Percentiles rank a stretch among this genome's conserved stretches.
phyloP scores from a whole-genome alignment of 805 yeast species.

The Pichia nakasei region DNA sequence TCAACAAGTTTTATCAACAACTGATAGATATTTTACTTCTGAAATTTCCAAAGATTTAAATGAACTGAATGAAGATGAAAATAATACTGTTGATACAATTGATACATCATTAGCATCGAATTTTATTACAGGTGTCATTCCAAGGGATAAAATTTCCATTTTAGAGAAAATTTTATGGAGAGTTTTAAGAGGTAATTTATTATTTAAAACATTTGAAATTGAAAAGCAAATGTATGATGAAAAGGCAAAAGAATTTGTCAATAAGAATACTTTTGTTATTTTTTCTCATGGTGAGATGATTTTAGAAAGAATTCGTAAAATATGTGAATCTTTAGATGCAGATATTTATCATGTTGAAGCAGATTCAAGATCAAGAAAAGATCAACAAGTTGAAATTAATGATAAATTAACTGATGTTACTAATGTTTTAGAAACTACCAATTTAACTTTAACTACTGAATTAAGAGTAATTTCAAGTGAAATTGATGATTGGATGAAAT shows the following conservation, averaged over 20 bases:
- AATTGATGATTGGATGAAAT: conserved; percentile 50
- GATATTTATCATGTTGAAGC: conserved; percentile 56
- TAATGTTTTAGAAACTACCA: conserved; percentile 39
- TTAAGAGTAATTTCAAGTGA: conserved; percentile 56
- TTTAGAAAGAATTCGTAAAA: conserved; percentile 62
- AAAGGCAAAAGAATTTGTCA: conserved; percentile 45
- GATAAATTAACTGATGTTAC: conserved; percentile 44
- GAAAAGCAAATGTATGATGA: conserved; percentile 59
- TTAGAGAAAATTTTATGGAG: conserved; percentile 87
- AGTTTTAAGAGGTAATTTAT: conserved; percentile 85
- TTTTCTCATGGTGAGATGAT: conserved; percentile 86
- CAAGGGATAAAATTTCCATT: conserved; percentile 56
- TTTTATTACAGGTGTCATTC: conserved; percentile 75
- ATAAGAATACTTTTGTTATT: conserved; percentile 76
- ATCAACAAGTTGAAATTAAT: conserved; percentile 35
- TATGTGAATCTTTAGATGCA: conserved; percentile 88
- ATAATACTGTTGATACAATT: background rate
- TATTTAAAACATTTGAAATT: conserved; percentile 64
- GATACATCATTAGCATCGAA: conserved; percentile 21
- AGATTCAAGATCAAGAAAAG: conserved; percentile 28
- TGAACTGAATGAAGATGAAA: conserved; percentile 25
- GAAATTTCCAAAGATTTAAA: conserved; percentile 18
- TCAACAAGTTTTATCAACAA: conserved; percentile 49
- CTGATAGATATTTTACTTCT: conserved; percentile 37
- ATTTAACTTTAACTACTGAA: conserved; percentile 53